phyloP scores from a whole-genome alignment of 2,329 filamentous ascomycete species.

The Raffaelea ambrosiae region DNA sequence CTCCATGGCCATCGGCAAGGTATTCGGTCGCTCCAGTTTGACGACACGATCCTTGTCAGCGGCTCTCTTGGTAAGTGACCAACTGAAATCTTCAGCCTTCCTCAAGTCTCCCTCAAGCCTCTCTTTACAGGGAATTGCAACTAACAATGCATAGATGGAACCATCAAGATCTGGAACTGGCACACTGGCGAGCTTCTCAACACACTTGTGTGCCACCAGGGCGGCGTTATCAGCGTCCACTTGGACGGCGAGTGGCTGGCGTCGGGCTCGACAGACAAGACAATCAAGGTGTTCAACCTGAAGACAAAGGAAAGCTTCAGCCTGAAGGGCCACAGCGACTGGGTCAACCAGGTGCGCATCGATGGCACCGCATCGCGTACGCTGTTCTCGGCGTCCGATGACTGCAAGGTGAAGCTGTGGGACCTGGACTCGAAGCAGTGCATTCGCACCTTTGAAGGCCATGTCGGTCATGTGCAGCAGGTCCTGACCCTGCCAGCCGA shows the following conservation, averaged over 20 bases:
- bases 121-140: too few species aligned
- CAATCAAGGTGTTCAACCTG: constrained; percentile 89
- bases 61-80: too few species aligned
- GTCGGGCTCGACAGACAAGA: constrained; percentile 82
- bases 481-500: constrained; percentile 75
- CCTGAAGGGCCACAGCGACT: constrained; percentile 79
- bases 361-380: constrained; percentile 69
- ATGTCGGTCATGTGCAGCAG: constrained; percentile 93
- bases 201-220: constrained; percentile 69
- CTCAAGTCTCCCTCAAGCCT: too few species aligned
- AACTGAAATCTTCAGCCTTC: neutral
- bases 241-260: constrained; percentile 79
- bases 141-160: too few species aligned
- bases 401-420: constrained; percentile 72
- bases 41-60: constrained; percentile 83
- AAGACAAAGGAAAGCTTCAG: constrained; percentile 71
- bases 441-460: constrained; percentile 72
- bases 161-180: constrained; percentile 95
- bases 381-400: constrained; percentile 87
- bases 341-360: constrained; percentile 93
- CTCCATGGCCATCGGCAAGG: constrained; percentile 73
- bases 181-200: constrained; percentile 79
- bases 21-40: constrained; percentile 85
- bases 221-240: constrained; percentile 79
- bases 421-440: constrained; percentile 68